A percentile compares a stretch with the other conserved stretches of the same genome.
phyloP scores from a whole-genome alignment of 441 rosid genomes.

The Gossypium laxum region DNA sequence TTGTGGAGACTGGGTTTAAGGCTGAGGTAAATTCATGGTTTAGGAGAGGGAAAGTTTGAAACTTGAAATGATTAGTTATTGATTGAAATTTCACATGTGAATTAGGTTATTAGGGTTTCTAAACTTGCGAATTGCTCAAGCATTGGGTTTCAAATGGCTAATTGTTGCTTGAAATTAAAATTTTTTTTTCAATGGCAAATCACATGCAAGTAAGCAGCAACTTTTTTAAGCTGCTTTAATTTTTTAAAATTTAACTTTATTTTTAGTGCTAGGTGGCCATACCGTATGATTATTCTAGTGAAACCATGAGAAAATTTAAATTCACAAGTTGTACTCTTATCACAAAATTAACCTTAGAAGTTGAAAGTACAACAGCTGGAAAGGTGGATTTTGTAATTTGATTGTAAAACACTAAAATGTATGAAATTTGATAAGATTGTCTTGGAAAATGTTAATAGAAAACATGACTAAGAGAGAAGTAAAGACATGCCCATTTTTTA shows the following conservation, averaged over 20 bases:
- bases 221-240: neutral
- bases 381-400: neutral
- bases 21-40: neutral
- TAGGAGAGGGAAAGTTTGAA: neutral
- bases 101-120: conserved; percentile 28
- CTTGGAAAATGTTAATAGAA: neutral
- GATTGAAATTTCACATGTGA: conserved; percentile 4
- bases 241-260: neutral
- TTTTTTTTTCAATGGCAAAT: neutral
- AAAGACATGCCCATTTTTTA: neutral
- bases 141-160: neutral
- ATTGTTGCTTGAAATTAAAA: conserved; percentile 17
- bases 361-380: neutral
- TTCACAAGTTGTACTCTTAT: neutral
- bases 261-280: neutral
- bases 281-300: too few species aligned
- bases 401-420: too few species aligned
- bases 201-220: conserved; percentile 3
- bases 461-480: neutral
- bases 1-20: neutral
- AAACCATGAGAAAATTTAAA: neutral
- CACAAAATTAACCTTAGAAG: neutral
- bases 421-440: neutral
- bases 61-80: neutral
- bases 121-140: conserved; percentile 7